Evolutionary conservation across 2,329 filamentous ascomycete genomes (phyloP), one percentile per base, ranked within the genome.

Genomic region (Pestalotiopsis fici): DNA sequence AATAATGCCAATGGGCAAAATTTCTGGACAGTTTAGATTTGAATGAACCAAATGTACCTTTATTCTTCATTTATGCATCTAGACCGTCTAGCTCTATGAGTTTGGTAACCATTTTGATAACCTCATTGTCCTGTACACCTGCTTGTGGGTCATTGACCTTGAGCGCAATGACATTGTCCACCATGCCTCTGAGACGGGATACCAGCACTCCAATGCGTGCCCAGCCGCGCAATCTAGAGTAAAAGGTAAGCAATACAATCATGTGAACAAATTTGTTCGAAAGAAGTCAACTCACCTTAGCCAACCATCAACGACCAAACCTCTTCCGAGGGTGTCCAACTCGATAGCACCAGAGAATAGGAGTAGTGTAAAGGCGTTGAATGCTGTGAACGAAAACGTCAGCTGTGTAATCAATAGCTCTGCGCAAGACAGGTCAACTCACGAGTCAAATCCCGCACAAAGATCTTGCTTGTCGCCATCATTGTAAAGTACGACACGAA

Each of bases 401-500:
- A 43, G 11, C 28, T 54, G 57, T 21, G 15, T 18, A 27, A 31
- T 37, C 6, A 13, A 13, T 9, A 59, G 15, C 55, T n/a, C 1
- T n/a, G 37, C 15, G 43, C 15, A 23, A 13, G 6, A 23, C 2
- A 28, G 47, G 15, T 57, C 37, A 54, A 88, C 90, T 81, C 82
- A 93, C 91, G 96, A 15, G 95, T 98, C 59, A 98, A 81, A 75
- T 98, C 95, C 25, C 95, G 86, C 27, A 98, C 89, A 76, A 97
- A 98, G 2, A 97, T 89, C 82, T 98, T 98, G 76, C 88, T 92
- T 1, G 95, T 98, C 3, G 92, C 90, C 82, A 98, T 96, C 80
- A 97, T 94, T 64, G 88, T 93, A 79, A 98, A 98, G 79, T 97
- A 98, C 65, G 90, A 91, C 78, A 99, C 83, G 78, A 95, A 98